Evolutionary conservation across 140 eudicot species (phyloP).

Genomic region (Anethum foeniculum): DNA sequence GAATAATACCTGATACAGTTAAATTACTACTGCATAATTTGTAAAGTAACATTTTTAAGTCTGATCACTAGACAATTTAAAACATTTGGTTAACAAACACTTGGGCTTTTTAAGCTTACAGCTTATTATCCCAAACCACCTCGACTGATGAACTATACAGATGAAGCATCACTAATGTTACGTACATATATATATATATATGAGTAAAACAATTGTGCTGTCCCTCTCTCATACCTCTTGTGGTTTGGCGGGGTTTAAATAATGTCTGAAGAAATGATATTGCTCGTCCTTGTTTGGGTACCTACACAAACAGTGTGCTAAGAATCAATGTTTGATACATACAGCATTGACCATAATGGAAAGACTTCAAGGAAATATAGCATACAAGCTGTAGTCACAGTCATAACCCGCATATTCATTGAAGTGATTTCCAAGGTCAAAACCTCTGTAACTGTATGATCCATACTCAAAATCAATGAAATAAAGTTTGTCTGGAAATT

Average conservation of each 20-base stretch:
- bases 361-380: slow-evolving; percentile 9
- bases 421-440: slow-evolving; percentile 96
- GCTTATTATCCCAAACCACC: not conserved
- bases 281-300: slow-evolving; percentile 66
- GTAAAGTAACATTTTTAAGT: too few species aligned
- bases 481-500: slow-evolving; percentile 63
- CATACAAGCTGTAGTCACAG: slow-evolving; percentile 85
- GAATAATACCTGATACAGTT: too few species aligned
- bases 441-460: slow-evolving; percentile 83
- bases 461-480: slow-evolving; percentile 96
- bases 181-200: too few species aligned
- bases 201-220: slow-evolving; percentile 1
- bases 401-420: slow-evolving; percentile 93
- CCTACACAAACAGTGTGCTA: slow-evolving; percentile 35
- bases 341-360: not conserved
- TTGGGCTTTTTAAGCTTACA: not conserved
- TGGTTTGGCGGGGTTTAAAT: slow-evolving; percentile 58
- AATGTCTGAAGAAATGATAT: slow-evolving; percentile 82
- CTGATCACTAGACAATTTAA: too few species aligned
- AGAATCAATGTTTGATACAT: slow-evolving; percentile 3
- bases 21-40: too few species aligned
- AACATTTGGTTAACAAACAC: not conserved
- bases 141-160: not conserved
- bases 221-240: slow-evolving; percentile 42
- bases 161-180: not conserved